Base-by-base conservation (phyloP, 75 land plant genomes). In the Picea glauca region DNA sequence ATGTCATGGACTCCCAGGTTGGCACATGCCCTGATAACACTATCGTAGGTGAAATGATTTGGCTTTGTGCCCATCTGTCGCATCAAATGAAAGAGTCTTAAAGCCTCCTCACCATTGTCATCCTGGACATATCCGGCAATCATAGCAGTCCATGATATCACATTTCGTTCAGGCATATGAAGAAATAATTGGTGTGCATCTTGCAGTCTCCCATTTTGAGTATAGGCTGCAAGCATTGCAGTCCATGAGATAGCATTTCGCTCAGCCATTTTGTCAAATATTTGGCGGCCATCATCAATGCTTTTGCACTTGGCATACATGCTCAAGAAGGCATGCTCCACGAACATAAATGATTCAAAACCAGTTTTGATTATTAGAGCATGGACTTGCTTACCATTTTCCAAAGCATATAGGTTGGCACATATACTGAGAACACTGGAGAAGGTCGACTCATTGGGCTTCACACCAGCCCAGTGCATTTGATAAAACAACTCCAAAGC, bases 1-100 rank as follows among this genome's bases (percentile, higher is more conserved):
- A 61, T 68, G 11, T 72, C 72, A 26, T 81, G 70, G 3, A 74
- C 72, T 40, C 62, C 78, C 72, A 84, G 84, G 77, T 7, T 74
- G 56, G 81, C 65, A 75, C 86, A 89, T 20, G 91, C 86, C 30
- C 78, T 77, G 0, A 89, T 62, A 13, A 81, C 81, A 9, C 58
- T 72, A 58, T 77, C 58, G 76, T 85, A 76, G 8, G 90, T 88
- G 4, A 81, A 40, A 31, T 80, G 67, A 75, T 84, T 83, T 26
- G 89, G 89, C 35, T 81, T 82, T 38, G 60, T 58, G 33, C 84
- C 84, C 33, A 57, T 38, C 57, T 59, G 30, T 30, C 81, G n/a
- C 89, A 87, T 87, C 67, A 74, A 7, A 3, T 31, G 43, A 50
- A 78, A 67, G 54, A 87, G 74, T 57, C 79, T 78, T 56, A 87